Conservation (phyloP, 139 green algal genomes). For the Dunaliella primolecta region DNA sequence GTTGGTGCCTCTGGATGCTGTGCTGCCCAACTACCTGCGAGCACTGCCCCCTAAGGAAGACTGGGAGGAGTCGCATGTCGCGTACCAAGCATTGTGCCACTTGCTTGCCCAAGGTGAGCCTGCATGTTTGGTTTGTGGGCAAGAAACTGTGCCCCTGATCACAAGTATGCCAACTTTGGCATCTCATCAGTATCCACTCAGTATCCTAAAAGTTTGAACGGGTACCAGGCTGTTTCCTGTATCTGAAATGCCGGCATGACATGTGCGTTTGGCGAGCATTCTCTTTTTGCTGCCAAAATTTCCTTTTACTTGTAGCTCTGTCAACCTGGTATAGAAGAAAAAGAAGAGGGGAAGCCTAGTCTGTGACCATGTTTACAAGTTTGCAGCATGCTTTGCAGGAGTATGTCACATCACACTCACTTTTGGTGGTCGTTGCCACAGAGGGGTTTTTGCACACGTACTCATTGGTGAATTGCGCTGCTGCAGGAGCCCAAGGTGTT, state of each 20-base stretch:
- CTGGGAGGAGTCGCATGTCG: slow-evolving; percentile 1
- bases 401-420: no score
- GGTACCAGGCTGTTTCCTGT: not conserved
- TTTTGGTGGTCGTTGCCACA: no score
- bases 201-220: not conserved
- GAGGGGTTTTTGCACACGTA: not conserved
- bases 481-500: not conserved
- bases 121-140: no score
- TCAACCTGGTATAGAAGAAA: no score
- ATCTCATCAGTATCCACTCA: not conserved
- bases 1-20: slow-evolving; percentile 11
- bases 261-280: not conserved
- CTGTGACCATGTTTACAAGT: not conserved
- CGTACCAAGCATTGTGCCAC: slow-evolving; percentile 10
- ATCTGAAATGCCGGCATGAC: not conserved
- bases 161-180: not conserved
- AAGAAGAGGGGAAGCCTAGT: no score
- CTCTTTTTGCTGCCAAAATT: no score
- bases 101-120: slow-evolving; percentile 1
- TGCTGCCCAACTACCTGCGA: not conserved
- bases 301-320: not conserved
- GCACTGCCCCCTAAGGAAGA: slow-evolving; percentile 14
- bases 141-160: no score
- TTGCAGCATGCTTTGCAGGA: not conserved
- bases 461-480: not conserved